phyloP scores from a whole-genome alignment of 139 green algal genomes.

The Haematococcus lacustris region DNA sequence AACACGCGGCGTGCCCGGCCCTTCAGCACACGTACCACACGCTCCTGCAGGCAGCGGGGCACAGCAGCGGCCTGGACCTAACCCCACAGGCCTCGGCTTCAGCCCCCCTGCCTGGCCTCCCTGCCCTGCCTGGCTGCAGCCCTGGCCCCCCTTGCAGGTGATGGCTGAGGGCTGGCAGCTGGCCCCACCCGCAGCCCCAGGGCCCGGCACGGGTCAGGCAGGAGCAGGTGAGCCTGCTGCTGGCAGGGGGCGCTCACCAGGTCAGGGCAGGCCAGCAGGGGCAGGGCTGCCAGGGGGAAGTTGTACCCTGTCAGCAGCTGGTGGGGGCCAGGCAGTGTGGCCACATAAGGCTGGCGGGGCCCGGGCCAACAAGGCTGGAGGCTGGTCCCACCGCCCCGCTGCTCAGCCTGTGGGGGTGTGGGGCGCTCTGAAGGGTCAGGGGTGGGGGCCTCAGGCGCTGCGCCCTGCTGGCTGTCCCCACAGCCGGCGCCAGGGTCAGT shows the following conservation, averaged over 20 bases:
- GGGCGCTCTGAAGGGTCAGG: neutral
- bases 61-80: neutral
- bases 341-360: neutral
- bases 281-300: neutral
- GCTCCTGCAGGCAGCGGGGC: neutral
- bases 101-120: neutral
- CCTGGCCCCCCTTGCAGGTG: no score
- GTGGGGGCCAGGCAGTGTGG: neutral
- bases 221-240: neutral
- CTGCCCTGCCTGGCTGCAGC: neutral
- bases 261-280: constrained; percentile 1
- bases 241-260: neutral
- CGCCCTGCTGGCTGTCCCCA: no score
- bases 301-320: neutral
- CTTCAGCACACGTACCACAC: constrained; percentile 2
- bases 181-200: no score
- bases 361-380: neutral
- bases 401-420: neutral
- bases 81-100: neutral
- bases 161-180: neutral
- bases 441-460: no score
- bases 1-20: neutral
- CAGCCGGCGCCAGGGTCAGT: no score
- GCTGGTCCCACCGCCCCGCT: neutral
- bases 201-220: neutral